Percentiles rank a stretch among this genome's conserved stretches.
Conservation (phyloP, 352 stramenopile genomes). For the Globisporangium carolinianum region DNA sequence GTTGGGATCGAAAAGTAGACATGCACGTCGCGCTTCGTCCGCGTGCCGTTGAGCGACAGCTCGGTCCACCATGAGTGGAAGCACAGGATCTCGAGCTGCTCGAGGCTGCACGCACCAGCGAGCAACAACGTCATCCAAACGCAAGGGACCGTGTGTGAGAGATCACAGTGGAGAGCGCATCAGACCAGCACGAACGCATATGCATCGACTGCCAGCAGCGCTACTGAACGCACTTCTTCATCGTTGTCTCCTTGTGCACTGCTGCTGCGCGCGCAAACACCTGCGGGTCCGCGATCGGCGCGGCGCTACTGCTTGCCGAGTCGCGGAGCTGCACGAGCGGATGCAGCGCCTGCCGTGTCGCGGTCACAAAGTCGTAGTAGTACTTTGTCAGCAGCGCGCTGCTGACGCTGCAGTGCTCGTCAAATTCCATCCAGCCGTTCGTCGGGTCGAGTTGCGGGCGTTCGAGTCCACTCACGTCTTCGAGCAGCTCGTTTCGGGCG, state of each 20-base stretch:
- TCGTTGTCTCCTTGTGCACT: slow-evolving; percentile 38
- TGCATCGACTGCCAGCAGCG: no score
- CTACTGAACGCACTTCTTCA: slow-evolving; percentile 35
- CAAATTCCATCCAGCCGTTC: slow-evolving; percentile 49
- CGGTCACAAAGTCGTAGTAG: slow-evolving; percentile 59
- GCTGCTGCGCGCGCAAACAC: slow-evolving; percentile 38
- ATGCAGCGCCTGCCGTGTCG: slow-evolving; percentile 22
- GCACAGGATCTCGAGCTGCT: slow-evolving; percentile 51
- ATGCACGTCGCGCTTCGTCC: slow-evolving; percentile 24
- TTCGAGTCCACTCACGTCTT: slow-evolving; percentile 3
- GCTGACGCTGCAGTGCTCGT: slow-evolving; percentile 6
- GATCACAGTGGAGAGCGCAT: not conserved
- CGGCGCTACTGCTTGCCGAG: slow-evolving; percentile 8
- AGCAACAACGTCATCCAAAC: not conserved
- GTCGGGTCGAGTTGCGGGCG: slow-evolving; percentile 1
- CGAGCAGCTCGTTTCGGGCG: slow-evolving; percentile 13
- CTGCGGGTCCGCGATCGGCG: slow-evolving; percentile 23
- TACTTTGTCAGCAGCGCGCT: slow-evolving; percentile 16
- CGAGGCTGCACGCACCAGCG: slow-evolving; percentile 21
- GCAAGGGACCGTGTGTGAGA: not conserved
- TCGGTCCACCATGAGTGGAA: slow-evolving; percentile 72
- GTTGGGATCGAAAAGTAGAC: slow-evolving; percentile 70
- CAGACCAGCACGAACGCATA: no score
- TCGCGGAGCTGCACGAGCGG: slow-evolving; percentile 25
- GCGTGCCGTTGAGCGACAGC: slow-evolving; percentile 24